Base-by-base conservation (phyloP, 2,329 filamentous ascomycete genomes). In the Aspergillus udagawae region DNA sequence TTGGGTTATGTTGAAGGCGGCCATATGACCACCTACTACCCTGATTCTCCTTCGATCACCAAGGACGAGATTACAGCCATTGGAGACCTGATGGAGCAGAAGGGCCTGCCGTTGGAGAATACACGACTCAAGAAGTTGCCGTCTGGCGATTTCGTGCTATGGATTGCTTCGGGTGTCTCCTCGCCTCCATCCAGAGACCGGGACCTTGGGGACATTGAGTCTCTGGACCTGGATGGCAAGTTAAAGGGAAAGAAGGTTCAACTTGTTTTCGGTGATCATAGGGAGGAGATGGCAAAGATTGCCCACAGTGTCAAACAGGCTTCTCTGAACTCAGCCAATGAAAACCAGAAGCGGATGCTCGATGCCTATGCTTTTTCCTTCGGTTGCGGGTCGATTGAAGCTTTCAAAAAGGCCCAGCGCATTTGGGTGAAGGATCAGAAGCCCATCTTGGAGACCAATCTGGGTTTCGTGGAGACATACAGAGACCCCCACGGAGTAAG, bases 401-500 rank as follows among this genome's bases (percentile, higher is more conserved):
- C 86, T 12, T 92, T 90, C 79, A 92, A 92, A 74, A 85, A 93
- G 69, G 87, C 86, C 62, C 90, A 94, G 73, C 82, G 89, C 62
- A 84, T 83, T 67, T 94, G 91, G 91, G 91, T 94, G 63, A 85
- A 86, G 68, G 90, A 95, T 70, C 90, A 92, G 72, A 87, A 88
- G 21, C 91, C 91, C 3, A 85, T 84, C 75, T 85, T 95, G 35
- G 90, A 94, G 74, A 87, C 83, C 48, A 91, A 93, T 71, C 83
- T 93, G 64, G 90, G 90, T 1, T 94, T 94, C 69, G 88, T 94
- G 52, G 90, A 94, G 77, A 92, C 90, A 0, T 94, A 94, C 72
- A 82, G 90, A 65, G 91, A 95, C 68, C 91, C 91, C 29, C 86
- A 89, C 58, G 90, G 91, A 58, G 84, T 92, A 32, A 83, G 90